Percentiles rank a stretch among this genome's conserved stretches.
Conservation (phyloP, 441 rosid genomes). For the Adansonia gregorii region DNA sequence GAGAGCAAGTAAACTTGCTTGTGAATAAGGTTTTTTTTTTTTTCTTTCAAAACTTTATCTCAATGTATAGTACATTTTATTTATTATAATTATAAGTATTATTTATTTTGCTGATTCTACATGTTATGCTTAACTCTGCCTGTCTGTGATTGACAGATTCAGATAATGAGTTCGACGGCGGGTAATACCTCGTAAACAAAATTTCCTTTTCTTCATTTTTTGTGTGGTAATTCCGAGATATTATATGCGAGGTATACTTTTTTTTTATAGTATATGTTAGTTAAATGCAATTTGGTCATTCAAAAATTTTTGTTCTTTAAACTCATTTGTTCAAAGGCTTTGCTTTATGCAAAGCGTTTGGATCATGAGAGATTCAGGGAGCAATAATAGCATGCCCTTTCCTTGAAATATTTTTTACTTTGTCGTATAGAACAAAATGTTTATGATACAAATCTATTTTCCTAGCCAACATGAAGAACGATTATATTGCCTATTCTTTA, state of each 20-base stretch:
- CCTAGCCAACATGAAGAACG: constrained; percentile 2
- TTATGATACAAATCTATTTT: not conserved
- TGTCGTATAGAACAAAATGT: constrained; percentile 34
- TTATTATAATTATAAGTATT: not conserved
- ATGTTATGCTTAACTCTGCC: not conserved
- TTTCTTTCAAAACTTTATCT: not conserved
- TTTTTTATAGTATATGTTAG: constrained; percentile 2
- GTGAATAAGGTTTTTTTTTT: constrained; percentile 74
- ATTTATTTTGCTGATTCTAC: not conserved
- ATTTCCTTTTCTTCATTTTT: not conserved
- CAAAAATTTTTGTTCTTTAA: constrained; percentile 10
- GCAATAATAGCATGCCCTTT: not conserved
- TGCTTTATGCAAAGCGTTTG: constrained; percentile 17
- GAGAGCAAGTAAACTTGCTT: constrained; percentile 97
- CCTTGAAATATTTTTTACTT: constrained; percentile 21
- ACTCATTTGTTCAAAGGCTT: constrained; percentile 11
- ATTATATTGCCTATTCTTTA: not conserved
- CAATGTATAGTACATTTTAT: not conserved
- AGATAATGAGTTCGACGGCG: constrained; percentile 46
- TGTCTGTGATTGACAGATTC: constrained; percentile 46
- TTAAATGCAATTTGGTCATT: constrained; percentile 26
- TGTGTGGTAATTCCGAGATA: constrained; percentile 12
- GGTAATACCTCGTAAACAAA: constrained; percentile 30
- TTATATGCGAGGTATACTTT: constrained; percentile 27
- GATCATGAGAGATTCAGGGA: constrained; percentile 6